Conservation (phyloP, 2,329 filamentous ascomycete genomes). For the Fusarium sp. region DNA sequence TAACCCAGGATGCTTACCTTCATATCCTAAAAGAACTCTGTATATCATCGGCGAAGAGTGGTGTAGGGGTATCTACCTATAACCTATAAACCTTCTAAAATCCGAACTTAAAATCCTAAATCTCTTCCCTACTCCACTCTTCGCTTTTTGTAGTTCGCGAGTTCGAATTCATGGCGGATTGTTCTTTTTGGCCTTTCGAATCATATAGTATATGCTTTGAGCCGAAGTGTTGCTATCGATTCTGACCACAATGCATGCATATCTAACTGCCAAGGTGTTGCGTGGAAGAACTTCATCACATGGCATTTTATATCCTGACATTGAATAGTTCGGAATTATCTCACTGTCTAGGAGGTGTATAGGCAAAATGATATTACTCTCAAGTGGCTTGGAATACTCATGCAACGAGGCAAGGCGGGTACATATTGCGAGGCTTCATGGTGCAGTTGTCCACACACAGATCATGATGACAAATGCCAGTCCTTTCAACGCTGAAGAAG, state of each 20-base stretch:
- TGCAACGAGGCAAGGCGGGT: background rate
- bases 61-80: background rate
- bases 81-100: background rate
- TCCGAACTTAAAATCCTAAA: background rate
- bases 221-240: background rate
- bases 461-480: background rate
- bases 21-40: background rate
- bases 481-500: background rate
- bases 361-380: too few relatives aligned
- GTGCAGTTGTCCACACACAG: background rate
- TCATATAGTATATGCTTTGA: too few relatives aligned
- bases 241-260: background rate
- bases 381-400: background rate
- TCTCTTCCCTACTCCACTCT: background rate
- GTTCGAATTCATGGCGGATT: background rate
- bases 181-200: background rate
- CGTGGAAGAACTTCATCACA: background rate
- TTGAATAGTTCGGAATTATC: too few relatives aligned
- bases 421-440: background rate
- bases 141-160: background rate
- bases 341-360: fast-evolving
- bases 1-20: fast-evolving
- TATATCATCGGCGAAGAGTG: background rate
- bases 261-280: too few relatives aligned
- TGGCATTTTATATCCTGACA: background rate